Evolutionary conservation across 1,139 yeast genomes (phyloP).

Genomic region (Geotrichum reessii): DNA sequence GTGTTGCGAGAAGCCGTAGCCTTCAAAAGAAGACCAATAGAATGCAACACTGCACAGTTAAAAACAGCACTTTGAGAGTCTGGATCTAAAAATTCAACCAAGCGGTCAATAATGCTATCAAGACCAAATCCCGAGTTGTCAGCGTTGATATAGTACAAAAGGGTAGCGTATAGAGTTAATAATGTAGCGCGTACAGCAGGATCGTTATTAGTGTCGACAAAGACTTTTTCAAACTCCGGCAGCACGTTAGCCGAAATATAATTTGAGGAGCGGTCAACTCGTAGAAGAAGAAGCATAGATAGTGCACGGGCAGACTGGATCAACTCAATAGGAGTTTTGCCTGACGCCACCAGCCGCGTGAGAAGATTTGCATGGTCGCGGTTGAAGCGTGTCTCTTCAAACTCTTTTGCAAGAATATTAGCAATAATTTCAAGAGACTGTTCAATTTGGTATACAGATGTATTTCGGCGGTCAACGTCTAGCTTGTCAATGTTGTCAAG

Average conservation of each 20-base stretch:
- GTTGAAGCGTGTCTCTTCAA: neutral
- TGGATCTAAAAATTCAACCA: slow-evolving; percentile 30
- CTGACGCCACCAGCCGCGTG: slow-evolving; percentile 16
- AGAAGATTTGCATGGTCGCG: neutral
- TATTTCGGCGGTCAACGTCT: neutral
- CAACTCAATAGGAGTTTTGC: slow-evolving; percentile 25
- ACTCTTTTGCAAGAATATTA: neutral
- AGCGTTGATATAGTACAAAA: slow-evolving; percentile 31
- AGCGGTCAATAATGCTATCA: slow-evolving; percentile 28
- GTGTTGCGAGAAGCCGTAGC: slow-evolving; percentile 23
- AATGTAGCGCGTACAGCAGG: slow-evolving; percentile 26
- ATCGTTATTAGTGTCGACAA: slow-evolving; percentile 17
- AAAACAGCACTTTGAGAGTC: slow-evolving; percentile 26
- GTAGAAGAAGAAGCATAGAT: slow-evolving; percentile 28
- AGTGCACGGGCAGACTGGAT: slow-evolving; percentile 11
- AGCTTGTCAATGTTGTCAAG: neutral
- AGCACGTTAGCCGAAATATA: slow-evolving; percentile 21
- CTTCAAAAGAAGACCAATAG: slow-evolving; percentile 31
- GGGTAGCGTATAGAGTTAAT: slow-evolving; percentile 29
- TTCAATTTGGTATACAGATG: neutral
- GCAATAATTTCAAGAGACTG: neutral
- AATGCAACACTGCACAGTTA: slow-evolving; percentile 33
- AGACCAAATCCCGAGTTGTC: slow-evolving; percentile 37
- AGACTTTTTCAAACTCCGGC: slow-evolving; percentile 22
- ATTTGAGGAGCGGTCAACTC: slow-evolving; percentile 29